A percentile compares a stretch with the other conserved stretches of the same genome.
phyloP scores from a whole-genome alignment of 805 yeast species.

The Saccharomycopsis sp. region DNA sequence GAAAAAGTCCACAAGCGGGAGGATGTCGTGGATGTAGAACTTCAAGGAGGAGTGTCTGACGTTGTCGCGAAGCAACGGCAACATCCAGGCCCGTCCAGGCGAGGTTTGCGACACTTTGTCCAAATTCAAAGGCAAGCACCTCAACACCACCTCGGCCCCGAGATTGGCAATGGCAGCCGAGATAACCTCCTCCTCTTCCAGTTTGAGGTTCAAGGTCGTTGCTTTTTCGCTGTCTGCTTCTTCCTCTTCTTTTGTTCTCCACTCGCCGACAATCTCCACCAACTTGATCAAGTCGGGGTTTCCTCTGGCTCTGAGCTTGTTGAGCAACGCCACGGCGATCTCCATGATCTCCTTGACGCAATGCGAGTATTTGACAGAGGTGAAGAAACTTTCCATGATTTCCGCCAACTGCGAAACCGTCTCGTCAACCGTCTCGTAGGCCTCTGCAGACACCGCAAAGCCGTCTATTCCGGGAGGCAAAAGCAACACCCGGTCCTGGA shows the following conservation, averaged over 20 bases:
- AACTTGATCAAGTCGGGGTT: conserved; percentile 66
- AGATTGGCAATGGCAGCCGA: conserved; percentile 70
- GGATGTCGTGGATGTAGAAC: conserved; percentile 53
- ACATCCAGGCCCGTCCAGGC: conserved; percentile 92
- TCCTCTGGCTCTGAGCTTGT: conserved; percentile 55
- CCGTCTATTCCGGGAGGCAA: conserved; percentile 37
- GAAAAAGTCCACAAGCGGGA: conserved; percentile 59
- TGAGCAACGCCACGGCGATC: conserved; percentile 54
- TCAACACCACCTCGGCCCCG: conserved; percentile 82
- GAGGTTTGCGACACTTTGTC: conserved; percentile 42
- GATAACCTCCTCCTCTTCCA: conserved; percentile 74
- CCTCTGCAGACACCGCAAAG: conserved; percentile 35
- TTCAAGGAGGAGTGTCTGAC: conserved; percentile 63
- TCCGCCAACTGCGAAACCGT: conserved; percentile 46
- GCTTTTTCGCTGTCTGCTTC: conserved; percentile 41
- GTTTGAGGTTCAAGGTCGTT: conserved; percentile 53
- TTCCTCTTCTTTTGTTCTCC: conserved; percentile 58
- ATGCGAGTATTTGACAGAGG: conserved; percentile 62
- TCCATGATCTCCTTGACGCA: conserved; percentile 72
- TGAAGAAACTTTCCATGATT: conserved; percentile 49
- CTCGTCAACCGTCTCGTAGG: conserved; percentile 51
- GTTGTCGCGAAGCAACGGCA: conserved; percentile 85
- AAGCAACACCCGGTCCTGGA: conserved; percentile 54
- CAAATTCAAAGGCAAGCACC: conserved; percentile 73
- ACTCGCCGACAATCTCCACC: conserved; percentile 68